Conservation (phyloP, 2,329 filamentous ascomycete species). For the Aspergillus arachidicola region DNA sequence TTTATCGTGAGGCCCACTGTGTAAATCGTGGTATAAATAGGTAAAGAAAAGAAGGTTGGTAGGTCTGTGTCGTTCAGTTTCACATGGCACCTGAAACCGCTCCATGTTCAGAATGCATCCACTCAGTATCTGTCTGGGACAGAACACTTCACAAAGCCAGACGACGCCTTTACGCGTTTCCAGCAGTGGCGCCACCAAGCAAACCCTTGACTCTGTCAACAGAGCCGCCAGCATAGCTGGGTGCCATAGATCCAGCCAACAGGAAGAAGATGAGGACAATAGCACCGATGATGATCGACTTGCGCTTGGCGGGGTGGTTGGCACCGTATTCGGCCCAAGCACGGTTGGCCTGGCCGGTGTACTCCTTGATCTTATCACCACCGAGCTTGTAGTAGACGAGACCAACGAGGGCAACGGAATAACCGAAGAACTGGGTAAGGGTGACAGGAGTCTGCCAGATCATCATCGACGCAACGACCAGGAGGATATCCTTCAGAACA, state of each 20-base stretch:
- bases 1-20: constrained; percentile 8
- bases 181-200: constrained; percentile 37
- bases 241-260: constrained; percentile 65
- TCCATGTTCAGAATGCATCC: neutral
- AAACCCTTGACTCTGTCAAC: constrained; percentile 39
- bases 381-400: constrained; percentile 71
- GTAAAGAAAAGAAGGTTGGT: constrained; percentile 9
- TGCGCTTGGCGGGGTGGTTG: constrained; percentile 74
- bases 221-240: constrained; percentile 46
- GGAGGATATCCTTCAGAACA: constrained; percentile 84
- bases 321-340: constrained; percentile 86
- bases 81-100: constrained; percentile 3
- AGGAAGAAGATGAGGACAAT: constrained; percentile 70
- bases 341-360: constrained; percentile 70
- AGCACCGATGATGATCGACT: constrained; percentile 69
- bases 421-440: constrained; percentile 73
- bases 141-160: neutral
- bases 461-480: constrained; percentile 74
- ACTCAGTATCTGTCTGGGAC: neutral
- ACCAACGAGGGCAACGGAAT: constrained; percentile 69
- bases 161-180: constrained; percentile 32
- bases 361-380: constrained; percentile 79
- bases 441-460: constrained; percentile 77
- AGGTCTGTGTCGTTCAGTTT: constrained; percentile 1
- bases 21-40: constrained; percentile 13